A percentile compares a stretch with the other conserved stretches of the same genome.
Evolutionary conservation across 1,139 yeast genomes (phyloP).

Genomic region (Candida sojae): DNA sequence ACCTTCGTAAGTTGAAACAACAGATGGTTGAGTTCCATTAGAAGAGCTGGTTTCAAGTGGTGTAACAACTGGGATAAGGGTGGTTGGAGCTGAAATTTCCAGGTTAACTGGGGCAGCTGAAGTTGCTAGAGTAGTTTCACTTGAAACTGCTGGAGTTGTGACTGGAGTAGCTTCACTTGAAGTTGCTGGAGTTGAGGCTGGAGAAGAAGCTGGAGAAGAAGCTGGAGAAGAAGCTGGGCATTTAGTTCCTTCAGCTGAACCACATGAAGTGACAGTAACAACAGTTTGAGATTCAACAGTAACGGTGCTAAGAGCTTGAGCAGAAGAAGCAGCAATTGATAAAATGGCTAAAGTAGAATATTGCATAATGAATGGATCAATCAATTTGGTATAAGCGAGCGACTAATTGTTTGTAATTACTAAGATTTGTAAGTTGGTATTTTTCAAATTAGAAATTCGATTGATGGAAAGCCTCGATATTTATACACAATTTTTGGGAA

Average conservation of each 20-base stretch:
- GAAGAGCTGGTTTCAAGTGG: conserved; percentile 17
- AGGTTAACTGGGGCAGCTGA: neutral
- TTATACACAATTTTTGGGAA: neutral
- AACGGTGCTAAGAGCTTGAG: conserved; percentile 28
- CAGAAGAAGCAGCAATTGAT: conserved; percentile 39
- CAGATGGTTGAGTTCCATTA: conserved; percentile 28
- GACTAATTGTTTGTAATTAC: conserved; percentile 25
- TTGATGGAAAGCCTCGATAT: neutral
- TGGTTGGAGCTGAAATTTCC: conserved; percentile 11
- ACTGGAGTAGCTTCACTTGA: neutral
- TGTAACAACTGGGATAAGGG: conserved; percentile 2
- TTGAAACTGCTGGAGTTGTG: conserved; percentile 8
- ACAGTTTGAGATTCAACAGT: conserved; percentile 20
- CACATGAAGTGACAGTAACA: conserved; percentile 48
- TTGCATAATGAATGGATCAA: conserved; percentile 31
- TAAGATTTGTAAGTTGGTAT: too few relatives aligned
- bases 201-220: too few relatives aligned
- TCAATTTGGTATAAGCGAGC: conserved; percentile 23
- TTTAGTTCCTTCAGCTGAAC: conserved; percentile 31
- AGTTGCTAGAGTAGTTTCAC: neutral
- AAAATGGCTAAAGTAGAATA: conserved; percentile 49
- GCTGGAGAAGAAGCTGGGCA: conserved; percentile 33
- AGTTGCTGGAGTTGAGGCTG: too few relatives aligned
- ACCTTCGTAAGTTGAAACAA: conserved; percentile 42
- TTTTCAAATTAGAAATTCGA: too few relatives aligned